Evolutionary conservation across 805 yeast genomes (phyloP).

Genomic region (Candida boidinii): DNA sequence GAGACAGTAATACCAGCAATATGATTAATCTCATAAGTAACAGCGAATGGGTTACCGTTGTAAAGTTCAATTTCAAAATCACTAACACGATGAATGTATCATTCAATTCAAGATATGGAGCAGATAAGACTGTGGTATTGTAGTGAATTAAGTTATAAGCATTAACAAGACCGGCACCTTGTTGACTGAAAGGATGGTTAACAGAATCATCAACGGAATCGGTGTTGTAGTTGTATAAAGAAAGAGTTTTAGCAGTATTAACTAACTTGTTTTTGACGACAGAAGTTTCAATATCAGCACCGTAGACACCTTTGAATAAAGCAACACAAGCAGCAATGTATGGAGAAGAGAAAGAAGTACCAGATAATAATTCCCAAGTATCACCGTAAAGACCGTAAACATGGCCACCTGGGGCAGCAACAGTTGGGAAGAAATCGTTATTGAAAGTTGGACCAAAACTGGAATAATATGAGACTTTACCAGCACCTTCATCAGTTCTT

Average conservation of each 20-base stretch:
- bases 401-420: slow-evolving; percentile 15
- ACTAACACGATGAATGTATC: slow-evolving; percentile 8
- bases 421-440: slow-evolving; percentile 10
- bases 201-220: slow-evolving; percentile 1
- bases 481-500: slow-evolving; percentile 5
- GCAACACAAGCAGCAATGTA: slow-evolving; percentile 13
- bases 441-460: slow-evolving; percentile 15
- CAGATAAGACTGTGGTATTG: slow-evolving; percentile 6
- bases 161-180: slow-evolving; percentile 12
- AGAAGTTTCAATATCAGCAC: slow-evolving; percentile 1
- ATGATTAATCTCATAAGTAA: slow-evolving; percentile 3
- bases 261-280: slow-evolving; percentile 4
- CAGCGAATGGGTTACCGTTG: slow-evolving; percentile 6
- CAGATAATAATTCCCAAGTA: slow-evolving; percentile 5
- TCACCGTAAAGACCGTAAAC: slow-evolving; percentile 7
- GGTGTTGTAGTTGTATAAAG: slow-evolving; percentile 1
- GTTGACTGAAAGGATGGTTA: slow-evolving; percentile 11
- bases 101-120: slow-evolving; percentile 5
- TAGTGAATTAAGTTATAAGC: slow-evolving; percentile 9
- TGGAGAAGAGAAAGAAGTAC: slow-evolving; percentile 13
- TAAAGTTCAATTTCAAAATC: slow-evolving; percentile 7
- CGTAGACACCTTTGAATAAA: slow-evolving; percentile 5
- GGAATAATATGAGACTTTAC: slow-evolving; percentile 8
- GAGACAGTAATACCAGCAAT: slow-evolving; percentile 5
- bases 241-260: slow-evolving; percentile 3